Conservation (phyloP, 805 yeast genomes). For the Myxozyma nipponensis region DNA sequence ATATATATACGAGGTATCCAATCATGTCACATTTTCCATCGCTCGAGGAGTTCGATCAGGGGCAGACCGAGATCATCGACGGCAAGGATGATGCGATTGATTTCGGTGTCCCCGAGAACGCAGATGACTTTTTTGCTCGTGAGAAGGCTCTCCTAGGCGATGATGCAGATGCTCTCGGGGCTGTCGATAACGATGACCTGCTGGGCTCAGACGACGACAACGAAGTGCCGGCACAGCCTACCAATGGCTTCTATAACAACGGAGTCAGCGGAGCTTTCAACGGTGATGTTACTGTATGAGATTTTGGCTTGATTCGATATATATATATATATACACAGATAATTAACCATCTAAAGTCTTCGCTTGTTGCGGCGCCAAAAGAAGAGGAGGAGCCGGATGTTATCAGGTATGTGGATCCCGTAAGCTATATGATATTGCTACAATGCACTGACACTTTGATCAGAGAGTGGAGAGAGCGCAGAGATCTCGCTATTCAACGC, state of each 20-base stretch:
- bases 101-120: slow-evolving; percentile 30
- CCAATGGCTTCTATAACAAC: background rate
- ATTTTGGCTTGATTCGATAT: background rate
- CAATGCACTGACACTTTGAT: background rate
- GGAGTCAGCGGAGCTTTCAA: background rate
- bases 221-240: slow-evolving; percentile 24
- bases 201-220: slow-evolving; percentile 16
- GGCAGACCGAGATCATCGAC: slow-evolving; percentile 35
- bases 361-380: too few species aligned
- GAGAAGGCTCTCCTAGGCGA: slow-evolving; percentile 44
- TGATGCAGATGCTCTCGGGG: slow-evolving; percentile 39
- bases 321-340: too few species aligned
- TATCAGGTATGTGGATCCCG: slow-evolving; percentile 14
- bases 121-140: slow-evolving; percentile 41
- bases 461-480: slow-evolving; percentile 74
- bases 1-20: background rate
- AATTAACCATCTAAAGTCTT: too few species aligned
- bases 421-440: background rate
- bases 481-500: slow-evolving; percentile 70
- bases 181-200: slow-evolving; percentile 25
- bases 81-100: slow-evolving; percentile 39
- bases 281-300: background rate
- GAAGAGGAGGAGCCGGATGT: slow-evolving; percentile 27
- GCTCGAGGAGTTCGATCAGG: slow-evolving; percentile 39
- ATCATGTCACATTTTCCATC: slow-evolving; percentile 40